Conservation (phyloP, 2,329 filamentous ascomycete genomes). For the Cladobotryum mycophilum region DNA sequence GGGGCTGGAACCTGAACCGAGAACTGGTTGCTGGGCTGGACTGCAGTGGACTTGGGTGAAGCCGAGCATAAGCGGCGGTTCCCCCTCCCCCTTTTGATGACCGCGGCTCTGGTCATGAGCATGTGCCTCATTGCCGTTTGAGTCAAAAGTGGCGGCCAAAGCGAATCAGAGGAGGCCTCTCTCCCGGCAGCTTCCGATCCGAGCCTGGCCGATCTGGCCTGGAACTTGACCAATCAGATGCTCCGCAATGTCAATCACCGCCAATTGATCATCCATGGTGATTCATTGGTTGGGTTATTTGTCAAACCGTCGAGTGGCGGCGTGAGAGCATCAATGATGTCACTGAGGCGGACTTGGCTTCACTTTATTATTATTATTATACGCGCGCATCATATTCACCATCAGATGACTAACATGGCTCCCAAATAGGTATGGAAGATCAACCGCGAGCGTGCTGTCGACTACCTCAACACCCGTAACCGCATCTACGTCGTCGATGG, state of each 20-base stretch:
- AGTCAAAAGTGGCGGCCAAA: neutral
- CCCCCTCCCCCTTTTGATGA: too few relatives aligned
- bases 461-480: slow-evolving; percentile 98
- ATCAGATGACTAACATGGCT: slow-evolving; percentile 20
- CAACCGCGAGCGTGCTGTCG: slow-evolving; percentile 96
- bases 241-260: neutral
- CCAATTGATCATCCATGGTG: neutral
- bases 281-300: too few relatives aligned
- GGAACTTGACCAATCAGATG: slow-evolving; percentile 3
- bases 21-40: too few relatives aligned
- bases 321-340: neutral
- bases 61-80: too few relatives aligned
- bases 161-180: neutral
- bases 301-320: too few relatives aligned
- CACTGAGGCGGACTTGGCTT: neutral
- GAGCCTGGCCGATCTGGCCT: slow-evolving; percentile 10
- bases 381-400: neutral
- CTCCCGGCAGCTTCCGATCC: slow-evolving; percentile 1
- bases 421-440: slow-evolving; percentile 89
- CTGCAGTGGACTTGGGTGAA: neutral
- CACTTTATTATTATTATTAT: neutral
- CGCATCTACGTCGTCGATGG: slow-evolving; percentile 98
- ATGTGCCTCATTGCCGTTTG: neutral
- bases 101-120: too few relatives aligned
- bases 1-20: too few relatives aligned